Evolutionary conservation across 805 yeast species (phyloP), one percentile per base, ranked within the genome.

Genomic region (Maudiozyma serrabonitensis): DNA sequence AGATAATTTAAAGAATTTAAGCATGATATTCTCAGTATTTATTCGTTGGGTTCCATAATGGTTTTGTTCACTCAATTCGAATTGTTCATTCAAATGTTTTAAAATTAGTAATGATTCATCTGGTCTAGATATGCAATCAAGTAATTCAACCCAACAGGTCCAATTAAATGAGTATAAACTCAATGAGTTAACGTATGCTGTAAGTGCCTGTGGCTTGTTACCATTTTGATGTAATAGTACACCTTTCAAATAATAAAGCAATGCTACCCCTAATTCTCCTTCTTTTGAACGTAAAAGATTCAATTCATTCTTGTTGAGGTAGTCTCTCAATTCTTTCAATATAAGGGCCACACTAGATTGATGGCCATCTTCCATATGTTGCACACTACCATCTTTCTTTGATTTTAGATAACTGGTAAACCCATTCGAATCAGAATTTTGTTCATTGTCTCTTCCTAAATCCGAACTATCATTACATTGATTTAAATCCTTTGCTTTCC

Each of bases 81-180:
- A 56, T 23, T 59, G 57, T 19, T 61, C 64, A 34, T 56, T 70
- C 62, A 53, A 74, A 61, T 54, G 70, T 66, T 52, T 68, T 60
- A 41, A 73, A 53, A 53, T 75, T 59, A 47, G 58, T 56, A 45
- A 69, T 0, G 87, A 83, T 48, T 84, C 86, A 52, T 82, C 84
- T 48, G 80, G 73, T 31, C 79, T 75, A 7, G 77, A 66, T 28
- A 87, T 67, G 47, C 87, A 79, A 4, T 79, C 70, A 12, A 80
- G 69, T 39, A 93, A 70, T 61, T 91, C 97, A 50, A 76, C 74
- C 97, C 97, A 93, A 51, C 93, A 84, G 48, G 90, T 78, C 99
- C 99, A 93, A 64, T 91, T 91, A 64, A 75, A 85, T 0, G 97
- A 95, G 57, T 82, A 88, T 28, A 74, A 46, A 23, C 75, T 69